Evolutionary conservation across 1,284 basidiomycete genomes (phyloP).

Genomic region (Puccinia horiana): DNA sequence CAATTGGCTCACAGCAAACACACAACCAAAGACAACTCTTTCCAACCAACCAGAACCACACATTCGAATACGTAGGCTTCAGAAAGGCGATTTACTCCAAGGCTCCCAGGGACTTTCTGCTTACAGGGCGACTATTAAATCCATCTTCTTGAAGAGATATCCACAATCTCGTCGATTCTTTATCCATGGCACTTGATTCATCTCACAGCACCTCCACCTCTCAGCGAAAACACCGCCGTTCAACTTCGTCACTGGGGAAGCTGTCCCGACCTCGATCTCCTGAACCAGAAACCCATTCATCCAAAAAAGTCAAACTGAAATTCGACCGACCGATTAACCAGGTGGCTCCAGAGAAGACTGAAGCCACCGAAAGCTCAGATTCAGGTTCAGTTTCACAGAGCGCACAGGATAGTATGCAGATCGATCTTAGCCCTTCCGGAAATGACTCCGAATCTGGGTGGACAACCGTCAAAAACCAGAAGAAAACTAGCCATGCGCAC

Average conservation of each 20-base stretch:
- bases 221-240: constrained; percentile 4
- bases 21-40: neutral
- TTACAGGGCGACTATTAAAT: neutral
- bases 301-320: constrained; percentile 27
- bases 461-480: constrained; percentile 24
- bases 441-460: neutral
- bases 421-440: neutral
- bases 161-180: neutral
- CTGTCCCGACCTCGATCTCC: neutral
- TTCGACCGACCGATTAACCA: neutral
- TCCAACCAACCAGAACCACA: neutral
- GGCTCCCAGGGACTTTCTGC: neutral
- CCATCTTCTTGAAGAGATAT: neutral
- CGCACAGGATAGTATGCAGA: neutral
- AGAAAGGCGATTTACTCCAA: neutral
- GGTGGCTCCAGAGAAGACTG: neutral
- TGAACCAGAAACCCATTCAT: neutral
- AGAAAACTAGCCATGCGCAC: neutral
- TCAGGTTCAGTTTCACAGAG: neutral
- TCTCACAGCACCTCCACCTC: constrained; percentile 13
- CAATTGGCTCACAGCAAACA: neutral
- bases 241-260: neutral
- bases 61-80: no score
- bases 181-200: constrained; percentile 18
- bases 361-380: neutral